Evolutionary conservation across 768 basidiomycete species (phyloP).

Genomic region (Tulasnella sp.): DNA sequence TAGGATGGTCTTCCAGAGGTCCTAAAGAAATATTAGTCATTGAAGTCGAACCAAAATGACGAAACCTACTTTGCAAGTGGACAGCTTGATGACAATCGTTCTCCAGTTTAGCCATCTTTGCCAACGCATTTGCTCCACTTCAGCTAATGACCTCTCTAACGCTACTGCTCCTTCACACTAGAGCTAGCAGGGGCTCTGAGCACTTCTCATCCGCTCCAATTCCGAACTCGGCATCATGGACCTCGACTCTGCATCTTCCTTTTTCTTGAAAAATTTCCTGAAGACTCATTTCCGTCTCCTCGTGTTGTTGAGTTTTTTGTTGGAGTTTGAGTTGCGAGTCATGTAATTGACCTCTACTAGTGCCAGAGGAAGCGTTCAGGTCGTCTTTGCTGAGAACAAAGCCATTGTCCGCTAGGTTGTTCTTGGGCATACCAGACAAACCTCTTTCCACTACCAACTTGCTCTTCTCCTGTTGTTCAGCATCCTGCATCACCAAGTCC

Average conservation of each 20-base stretch:
- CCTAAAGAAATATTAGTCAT: too few relatives aligned
- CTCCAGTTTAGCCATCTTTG: conserved; percentile 74
- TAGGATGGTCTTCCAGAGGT: too few relatives aligned
- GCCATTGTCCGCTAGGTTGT: conserved; percentile 79
- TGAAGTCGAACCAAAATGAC: too few relatives aligned
- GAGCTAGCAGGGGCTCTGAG: conserved; percentile 38
- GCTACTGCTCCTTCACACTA: conserved; percentile 39
- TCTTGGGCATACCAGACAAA: conserved; percentile 64
- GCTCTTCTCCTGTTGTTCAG: conserved; percentile 45
- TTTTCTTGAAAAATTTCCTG: conserved; percentile 49
- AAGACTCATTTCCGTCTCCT: conserved; percentile 64
- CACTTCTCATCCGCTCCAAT: conserved; percentile 49
- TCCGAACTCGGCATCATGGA: conserved; percentile 53
- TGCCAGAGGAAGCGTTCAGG: conserved; percentile 31
- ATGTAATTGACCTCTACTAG: conserved; percentile 33
- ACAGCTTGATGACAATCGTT: conserved; percentile 93
- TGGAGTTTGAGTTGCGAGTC: conserved; percentile 70
- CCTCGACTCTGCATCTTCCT: conserved; percentile 68
- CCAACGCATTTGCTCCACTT: conserved; percentile 66
- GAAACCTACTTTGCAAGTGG: conserved; percentile 77
- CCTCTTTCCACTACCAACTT: conserved; percentile 56
- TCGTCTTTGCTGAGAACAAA: conserved; percentile 66
- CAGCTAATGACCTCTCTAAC: conserved; percentile 63
- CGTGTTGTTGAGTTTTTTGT: conserved; percentile 57
- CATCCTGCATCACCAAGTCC: conserved; percentile 54